Conservation (phyloP, 805 yeast species). For the Ogataea glucozyma region DNA sequence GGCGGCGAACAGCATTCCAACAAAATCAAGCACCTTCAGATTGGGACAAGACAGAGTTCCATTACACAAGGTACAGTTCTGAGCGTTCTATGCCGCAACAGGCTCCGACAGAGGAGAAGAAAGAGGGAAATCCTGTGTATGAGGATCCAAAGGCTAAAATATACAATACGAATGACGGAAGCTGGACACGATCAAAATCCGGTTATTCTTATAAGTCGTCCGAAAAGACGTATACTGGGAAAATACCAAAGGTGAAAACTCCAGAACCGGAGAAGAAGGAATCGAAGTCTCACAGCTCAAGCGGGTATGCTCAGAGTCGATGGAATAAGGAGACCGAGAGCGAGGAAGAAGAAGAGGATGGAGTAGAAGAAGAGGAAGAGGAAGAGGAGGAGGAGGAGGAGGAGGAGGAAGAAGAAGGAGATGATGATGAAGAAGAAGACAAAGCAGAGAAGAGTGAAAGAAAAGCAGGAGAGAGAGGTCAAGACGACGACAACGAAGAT, state of each 20-base stretch:
- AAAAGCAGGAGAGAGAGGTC: no score
- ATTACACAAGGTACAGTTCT: background rate
- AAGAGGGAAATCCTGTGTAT: background rate
- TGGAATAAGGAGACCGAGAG: conserved; percentile 3
- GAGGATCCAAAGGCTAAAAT: conserved; percentile 23
- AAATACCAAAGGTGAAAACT: conserved; percentile 21
- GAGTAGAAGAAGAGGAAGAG: background rate
- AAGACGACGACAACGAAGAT: conserved; percentile 1
- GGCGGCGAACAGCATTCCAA: background rate
- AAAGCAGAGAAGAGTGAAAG: conserved; percentile 4
- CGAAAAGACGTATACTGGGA: conserved; percentile 31
- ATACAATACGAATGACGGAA: conserved; percentile 27
- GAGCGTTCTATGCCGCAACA: background rate
- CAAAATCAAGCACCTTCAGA: background rate
- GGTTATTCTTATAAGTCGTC: conserved; percentile 30
- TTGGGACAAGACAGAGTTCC: conserved; percentile 3
- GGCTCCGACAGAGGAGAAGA: background rate
- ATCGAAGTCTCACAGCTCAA: no score
- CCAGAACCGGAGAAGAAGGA: conserved; percentile 4
- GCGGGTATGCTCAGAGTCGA: background rate
- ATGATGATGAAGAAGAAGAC: background rate
- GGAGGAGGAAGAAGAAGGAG: background rate
- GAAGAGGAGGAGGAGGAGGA: background rate
- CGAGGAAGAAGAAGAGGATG: background rate
- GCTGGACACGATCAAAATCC: conserved; percentile 28